Percentiles rank a stretch among this genome's conserved stretches.
These are phyloP conservation scores for Aspergillus sp. DNA, from an alignment of 2,329 filamentous ascomycete genomes.

Conservation along the genomic window DNA sequence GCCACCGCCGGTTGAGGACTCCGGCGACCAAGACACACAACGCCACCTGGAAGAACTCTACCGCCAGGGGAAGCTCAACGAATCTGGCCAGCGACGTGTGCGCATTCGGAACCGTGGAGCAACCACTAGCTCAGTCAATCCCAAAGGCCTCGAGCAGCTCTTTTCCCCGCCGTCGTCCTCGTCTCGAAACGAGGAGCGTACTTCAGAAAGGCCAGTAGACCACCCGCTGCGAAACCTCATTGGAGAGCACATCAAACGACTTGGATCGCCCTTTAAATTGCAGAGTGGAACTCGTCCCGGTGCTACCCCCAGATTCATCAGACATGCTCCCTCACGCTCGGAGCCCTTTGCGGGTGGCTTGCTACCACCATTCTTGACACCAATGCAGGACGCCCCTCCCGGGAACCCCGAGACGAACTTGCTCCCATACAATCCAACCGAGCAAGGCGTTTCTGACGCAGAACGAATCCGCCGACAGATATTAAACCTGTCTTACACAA, in stretches of 20 bases:
- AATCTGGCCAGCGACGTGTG: conserved; percentile 55
- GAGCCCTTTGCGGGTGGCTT: conserved; percentile 40
- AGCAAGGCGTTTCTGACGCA: conserved; percentile 36
- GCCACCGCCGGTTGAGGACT: conserved; percentile 36
- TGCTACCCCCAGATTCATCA: conserved; percentile 27
- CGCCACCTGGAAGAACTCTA: conserved; percentile 51
- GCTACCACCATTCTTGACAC: conserved; percentile 17
- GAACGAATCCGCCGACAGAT: conserved; percentile 40
- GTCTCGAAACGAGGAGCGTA: conserved; percentile 23
- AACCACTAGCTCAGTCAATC: conserved; percentile 56
- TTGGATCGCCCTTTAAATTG: conserved; percentile 48
- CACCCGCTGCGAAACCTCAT: conserved; percentile 32
- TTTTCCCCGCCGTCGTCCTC: conserved; percentile 50
- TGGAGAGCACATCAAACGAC: conserved; percentile 42
- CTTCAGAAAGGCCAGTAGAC: conserved; percentile 19
- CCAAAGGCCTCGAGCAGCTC: conserved; percentile 52
- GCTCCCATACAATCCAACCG: conserved; percentile 30
- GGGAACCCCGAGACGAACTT: conserved; percentile 13
- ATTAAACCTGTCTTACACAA: conserved; percentile 34
- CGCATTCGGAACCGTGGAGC: conserved; percentile 62
- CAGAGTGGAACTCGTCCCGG: conserved; percentile 35
- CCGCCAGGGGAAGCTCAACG: conserved; percentile 36
- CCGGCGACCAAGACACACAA: conserved; percentile 58
- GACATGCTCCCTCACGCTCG: conserved; percentile 43
- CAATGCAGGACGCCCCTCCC: conserved; percentile 12